Percentiles rank a stretch among this genome's conserved stretches.
phyloP scores from a whole-genome alignment of 2,329 filamentous ascomycete genomes.

The Colletotrichum falcatum region DNA sequence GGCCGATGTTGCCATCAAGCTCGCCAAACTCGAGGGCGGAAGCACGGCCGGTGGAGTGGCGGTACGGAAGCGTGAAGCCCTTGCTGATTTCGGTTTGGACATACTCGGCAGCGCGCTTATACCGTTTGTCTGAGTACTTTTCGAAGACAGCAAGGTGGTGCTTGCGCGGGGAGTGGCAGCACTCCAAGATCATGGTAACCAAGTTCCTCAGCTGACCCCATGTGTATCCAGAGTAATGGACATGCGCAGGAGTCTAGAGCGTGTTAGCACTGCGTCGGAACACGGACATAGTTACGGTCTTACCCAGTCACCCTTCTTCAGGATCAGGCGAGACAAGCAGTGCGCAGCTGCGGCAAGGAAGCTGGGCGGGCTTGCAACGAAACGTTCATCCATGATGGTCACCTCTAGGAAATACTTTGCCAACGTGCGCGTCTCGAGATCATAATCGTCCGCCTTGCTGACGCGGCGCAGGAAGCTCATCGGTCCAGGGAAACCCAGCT shows the following conservation, averaged over 20 bases:
- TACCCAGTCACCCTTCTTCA: slow-evolving; percentile 95
- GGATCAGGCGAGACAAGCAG: slow-evolving; percentile 87
- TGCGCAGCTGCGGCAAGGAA: slow-evolving; percentile 92
- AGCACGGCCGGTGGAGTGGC: slow-evolving; percentile 53
- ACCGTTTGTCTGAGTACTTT: slow-evolving; percentile 90
- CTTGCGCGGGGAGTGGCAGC: slow-evolving; percentile 82
- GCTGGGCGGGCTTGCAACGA: slow-evolving; percentile 91
- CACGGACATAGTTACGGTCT: slow-evolving; percentile 51
- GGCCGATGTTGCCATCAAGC: slow-evolving; percentile 30
- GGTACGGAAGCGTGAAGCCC: slow-evolving; percentile 65
- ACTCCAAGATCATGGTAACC: slow-evolving; percentile 84
- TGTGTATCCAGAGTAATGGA: slow-evolving; percentile 95
- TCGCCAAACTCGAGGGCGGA: slow-evolving; percentile 40
- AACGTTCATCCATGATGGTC: slow-evolving; percentile 97
- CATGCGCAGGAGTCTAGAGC: slow-evolving; percentile 79
- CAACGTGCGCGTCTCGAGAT: slow-evolving; percentile 92
- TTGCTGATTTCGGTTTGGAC: slow-evolving; percentile 80
- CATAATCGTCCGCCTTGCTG: slow-evolving; percentile 98
- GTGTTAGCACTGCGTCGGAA: slow-evolving; percentile 50
- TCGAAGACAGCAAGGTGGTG: slow-evolving; percentile 91
- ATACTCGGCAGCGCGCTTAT: slow-evolving; percentile 84
- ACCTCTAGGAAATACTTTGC: slow-evolving; percentile 98
- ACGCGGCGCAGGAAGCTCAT: slow-evolving; percentile 98
- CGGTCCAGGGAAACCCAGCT: slow-evolving; percentile 97
- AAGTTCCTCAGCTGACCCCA: slow-evolving; percentile 84